These are phyloP conservation scores for Aspergillus nomiae DNA, from an alignment of 2,329 filamentous ascomycete genomes.

Conservation along the genomic window DNA sequence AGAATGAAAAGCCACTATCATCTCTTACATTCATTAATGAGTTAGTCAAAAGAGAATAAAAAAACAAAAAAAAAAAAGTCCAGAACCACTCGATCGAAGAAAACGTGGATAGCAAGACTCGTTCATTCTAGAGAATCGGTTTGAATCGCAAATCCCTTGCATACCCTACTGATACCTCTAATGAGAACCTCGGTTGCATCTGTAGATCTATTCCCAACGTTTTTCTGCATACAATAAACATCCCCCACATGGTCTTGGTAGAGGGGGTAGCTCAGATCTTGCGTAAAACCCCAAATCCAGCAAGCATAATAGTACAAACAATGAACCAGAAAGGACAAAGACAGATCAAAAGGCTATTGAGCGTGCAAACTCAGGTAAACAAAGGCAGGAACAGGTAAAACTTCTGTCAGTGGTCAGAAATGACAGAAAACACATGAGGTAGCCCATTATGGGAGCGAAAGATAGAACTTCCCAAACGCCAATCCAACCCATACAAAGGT, in stretches of 20 bases:
- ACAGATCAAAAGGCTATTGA: slow-evolving; percentile 1
- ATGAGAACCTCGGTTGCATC: background rate
- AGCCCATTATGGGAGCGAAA: background rate
- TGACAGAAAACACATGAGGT: background rate
- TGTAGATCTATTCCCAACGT: slow-evolving; percentile 4
- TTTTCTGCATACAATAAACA: background rate
- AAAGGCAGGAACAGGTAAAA: background rate
- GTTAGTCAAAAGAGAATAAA: no score
- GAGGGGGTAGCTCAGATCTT: background rate
- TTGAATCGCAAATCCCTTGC: background rate
- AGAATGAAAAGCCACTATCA: background rate
- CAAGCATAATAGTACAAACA: slow-evolving; percentile 9
- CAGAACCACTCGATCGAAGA: background rate
- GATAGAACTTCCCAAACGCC: slow-evolving; percentile 10
- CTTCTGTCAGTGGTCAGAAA: background rate
- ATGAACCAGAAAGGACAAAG: slow-evolving; percentile 6
- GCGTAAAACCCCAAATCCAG: slow-evolving; percentile 4
- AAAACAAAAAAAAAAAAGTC: background rate
- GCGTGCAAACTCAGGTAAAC: background rate
- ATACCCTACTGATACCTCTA: background rate
- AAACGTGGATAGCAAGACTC: background rate
- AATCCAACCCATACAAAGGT: slow-evolving; percentile 8
- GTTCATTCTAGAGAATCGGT: background rate
- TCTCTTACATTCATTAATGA: background rate
- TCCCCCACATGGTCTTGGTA: background rate